Percentiles rank a stretch among this genome's conserved stretches.
Conservation (phyloP, 2,329 filamentous ascomycete species). For the Trichoderma breve region DNA sequence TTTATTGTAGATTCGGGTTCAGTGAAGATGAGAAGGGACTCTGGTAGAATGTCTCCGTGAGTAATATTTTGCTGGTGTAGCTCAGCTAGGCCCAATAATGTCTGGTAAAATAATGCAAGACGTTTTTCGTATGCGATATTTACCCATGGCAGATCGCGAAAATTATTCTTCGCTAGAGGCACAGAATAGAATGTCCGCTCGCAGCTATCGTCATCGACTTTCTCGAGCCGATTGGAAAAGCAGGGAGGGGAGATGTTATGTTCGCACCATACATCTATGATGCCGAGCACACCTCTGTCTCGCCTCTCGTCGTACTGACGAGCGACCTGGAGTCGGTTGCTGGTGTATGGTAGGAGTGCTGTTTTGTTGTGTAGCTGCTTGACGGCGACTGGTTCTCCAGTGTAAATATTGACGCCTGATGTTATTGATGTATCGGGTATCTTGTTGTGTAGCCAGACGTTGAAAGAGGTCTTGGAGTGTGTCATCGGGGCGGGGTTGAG, state of each 20-base stretch:
- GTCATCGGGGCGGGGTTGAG: neutral
- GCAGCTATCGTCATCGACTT: neutral
- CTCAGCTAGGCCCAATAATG: neutral
- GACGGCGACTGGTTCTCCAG: neutral
- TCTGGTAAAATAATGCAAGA: neutral
- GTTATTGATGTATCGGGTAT: neutral
- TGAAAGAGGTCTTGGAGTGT: neutral
- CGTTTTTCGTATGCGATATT: neutral
- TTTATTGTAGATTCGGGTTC: neutral
- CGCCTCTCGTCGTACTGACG: neutral
- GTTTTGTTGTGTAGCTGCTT: neutral
- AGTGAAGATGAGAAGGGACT: neutral
- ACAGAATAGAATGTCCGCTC: neutral
- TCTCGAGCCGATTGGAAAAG: neutral
- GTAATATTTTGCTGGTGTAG: neutral
- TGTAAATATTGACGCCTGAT: neutral
- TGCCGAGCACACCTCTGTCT: neutral
- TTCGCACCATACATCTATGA: neutral
- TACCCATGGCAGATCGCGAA: neutral
- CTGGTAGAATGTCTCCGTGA: neutral
- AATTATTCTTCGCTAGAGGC: neutral
- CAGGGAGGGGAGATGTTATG: neutral
- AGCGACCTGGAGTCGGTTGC: neutral
- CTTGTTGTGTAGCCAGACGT: neutral
- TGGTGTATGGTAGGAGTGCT: neutral